Conservation (phyloP, 805 yeast species). For the Nakazawaea anatomiae region DNA sequence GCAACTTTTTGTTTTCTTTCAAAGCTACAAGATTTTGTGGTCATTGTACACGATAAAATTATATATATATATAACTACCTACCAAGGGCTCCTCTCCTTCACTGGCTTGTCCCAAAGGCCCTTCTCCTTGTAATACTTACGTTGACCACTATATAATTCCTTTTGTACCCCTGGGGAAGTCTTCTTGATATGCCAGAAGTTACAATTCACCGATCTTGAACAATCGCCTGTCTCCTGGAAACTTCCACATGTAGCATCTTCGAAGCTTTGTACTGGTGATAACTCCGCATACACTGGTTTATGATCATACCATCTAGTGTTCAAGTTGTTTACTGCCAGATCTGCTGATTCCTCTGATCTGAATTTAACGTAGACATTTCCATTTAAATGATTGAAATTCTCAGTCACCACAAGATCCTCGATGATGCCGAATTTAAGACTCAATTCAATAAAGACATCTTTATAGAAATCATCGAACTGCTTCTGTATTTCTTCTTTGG, state of each 20-base stretch:
- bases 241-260: slow-evolving; percentile 58
- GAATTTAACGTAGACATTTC: slow-evolving; percentile 77
- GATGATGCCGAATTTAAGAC: slow-evolving; percentile 39
- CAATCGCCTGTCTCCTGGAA: slow-evolving; percentile 63
- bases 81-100: not conserved
- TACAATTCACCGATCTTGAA: slow-evolving; percentile 78
- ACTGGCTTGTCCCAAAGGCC: not conserved
- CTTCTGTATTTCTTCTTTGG: slow-evolving; percentile 31
- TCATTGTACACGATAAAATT: not conserved
- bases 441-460: slow-evolving; percentile 65
- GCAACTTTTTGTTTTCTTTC: not conserved
- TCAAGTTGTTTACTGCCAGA: slow-evolving; percentile 54
- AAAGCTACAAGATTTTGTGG: not conserved
- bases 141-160: slow-evolving; percentile 34
- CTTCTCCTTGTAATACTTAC: slow-evolving; percentile 19
- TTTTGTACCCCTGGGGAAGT: slow-evolving; percentile 41
- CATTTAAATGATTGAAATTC: slow-evolving; percentile 77
- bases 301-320: slow-evolving; percentile 76
- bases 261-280: slow-evolving; percentile 65
- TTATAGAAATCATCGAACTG: slow-evolving; percentile 59
- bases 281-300: slow-evolving; percentile 77
- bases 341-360: slow-evolving; percentile 49
- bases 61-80: not conserved
- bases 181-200: slow-evolving; percentile 72
- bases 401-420: slow-evolving; percentile 71